Conservation (phyloP, 2,329 filamentous ascomycete species). For the Sclerotiophoma versabilis region DNA sequence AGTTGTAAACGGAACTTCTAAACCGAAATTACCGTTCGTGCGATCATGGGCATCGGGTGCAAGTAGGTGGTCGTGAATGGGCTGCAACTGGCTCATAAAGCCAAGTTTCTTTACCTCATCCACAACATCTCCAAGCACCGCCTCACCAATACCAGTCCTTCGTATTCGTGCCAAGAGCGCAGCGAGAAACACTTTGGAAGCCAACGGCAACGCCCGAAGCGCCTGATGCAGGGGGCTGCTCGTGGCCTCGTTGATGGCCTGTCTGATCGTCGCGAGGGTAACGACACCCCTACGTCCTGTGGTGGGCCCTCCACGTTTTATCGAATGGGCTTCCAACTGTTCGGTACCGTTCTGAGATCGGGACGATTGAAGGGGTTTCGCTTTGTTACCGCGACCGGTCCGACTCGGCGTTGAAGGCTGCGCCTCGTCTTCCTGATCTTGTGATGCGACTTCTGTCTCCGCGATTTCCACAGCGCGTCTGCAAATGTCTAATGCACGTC, state of each 20-base stretch:
- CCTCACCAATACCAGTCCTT: slow-evolving; percentile 85
- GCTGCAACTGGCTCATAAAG: slow-evolving; percentile 64
- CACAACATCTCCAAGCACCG: slow-evolving; percentile 84
- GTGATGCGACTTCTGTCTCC: slow-evolving; percentile 69
- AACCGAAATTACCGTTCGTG: slow-evolving; percentile 13
- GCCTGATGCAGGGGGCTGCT: slow-evolving; percentile 91
- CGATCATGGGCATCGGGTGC: slow-evolving; percentile 46
- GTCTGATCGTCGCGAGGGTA: slow-evolving; percentile 91
- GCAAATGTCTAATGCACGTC: slow-evolving; percentile 93
- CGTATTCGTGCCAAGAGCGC: slow-evolving; percentile 80
- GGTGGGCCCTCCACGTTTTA: slow-evolving; percentile 31
- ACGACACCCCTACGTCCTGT: slow-evolving; percentile 63
- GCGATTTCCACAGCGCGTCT: slow-evolving; percentile 93
- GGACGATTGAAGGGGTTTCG: slow-evolving; percentile 25
- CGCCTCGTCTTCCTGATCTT: slow-evolving; percentile 42
- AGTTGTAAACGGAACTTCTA: slow-evolving; percentile 17
- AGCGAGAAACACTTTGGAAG: slow-evolving; percentile 84
- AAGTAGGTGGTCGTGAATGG: slow-evolving; percentile 68
- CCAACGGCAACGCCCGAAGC: slow-evolving; percentile 79
- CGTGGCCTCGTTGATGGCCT: slow-evolving; percentile 93
- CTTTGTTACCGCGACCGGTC: slow-evolving; percentile 50
- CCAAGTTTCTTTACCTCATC: slow-evolving; percentile 81
- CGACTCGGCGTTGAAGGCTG: slow-evolving; percentile 70
- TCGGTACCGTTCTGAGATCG: slow-evolving; percentile 30
- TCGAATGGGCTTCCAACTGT: slow-evolving; percentile 29